Base-by-base conservation (phyloP, 31 red algal genomes). In the Endocladia muricata region DNA sequence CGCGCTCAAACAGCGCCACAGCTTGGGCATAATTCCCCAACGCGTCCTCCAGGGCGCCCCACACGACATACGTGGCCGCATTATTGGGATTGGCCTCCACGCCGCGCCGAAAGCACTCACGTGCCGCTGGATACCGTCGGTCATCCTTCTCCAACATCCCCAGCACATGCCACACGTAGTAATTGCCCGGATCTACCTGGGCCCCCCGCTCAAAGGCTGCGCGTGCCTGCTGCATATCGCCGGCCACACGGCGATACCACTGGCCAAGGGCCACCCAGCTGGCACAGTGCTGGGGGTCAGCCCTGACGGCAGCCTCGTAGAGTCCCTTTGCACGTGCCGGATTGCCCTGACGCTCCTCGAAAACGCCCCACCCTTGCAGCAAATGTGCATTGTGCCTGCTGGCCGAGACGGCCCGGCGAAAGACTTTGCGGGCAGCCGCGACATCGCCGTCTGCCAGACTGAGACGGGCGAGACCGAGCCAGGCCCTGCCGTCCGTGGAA, bases 331-430 rank as follows among this genome's bases (percentile, higher is more conserved):
- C 94, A 11, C 85, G 73, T 21, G 55, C 42, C 4, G 77, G 21
- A 21, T 71, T 21, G 2, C 83, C 63, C 54, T 64, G 38, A 11
- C 74, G 37, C 78, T 93, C 77, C 62, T 97, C 94, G 15, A 97
- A 59, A 26, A 93, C 84, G 4, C 85, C 94, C 94, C 94, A 97
- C 15, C 84, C 94, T 63, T 97, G 94, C 22, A 97, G 79, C 47
- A 97, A 77, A 76, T 84, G 68, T 5, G 89, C 52, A 60, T 92
- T 93, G 57, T 63, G 28, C 21, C 40, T 49, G 9, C 47, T 73
- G 19, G 84, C 74, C 1, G 34, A 7, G 17, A 80, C 74, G 11
- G 44, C 82, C 34, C 25, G 34, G 13, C 57, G 89, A 56, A 69
- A 79, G 3, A 49, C 49, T 4, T 35, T 7, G 11, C 74, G 41